These are phyloP conservation scores for Fusarium compactum DNA, from an alignment of 2,329 filamentous ascomycete genomes.

Conservation along the genomic window DNA sequence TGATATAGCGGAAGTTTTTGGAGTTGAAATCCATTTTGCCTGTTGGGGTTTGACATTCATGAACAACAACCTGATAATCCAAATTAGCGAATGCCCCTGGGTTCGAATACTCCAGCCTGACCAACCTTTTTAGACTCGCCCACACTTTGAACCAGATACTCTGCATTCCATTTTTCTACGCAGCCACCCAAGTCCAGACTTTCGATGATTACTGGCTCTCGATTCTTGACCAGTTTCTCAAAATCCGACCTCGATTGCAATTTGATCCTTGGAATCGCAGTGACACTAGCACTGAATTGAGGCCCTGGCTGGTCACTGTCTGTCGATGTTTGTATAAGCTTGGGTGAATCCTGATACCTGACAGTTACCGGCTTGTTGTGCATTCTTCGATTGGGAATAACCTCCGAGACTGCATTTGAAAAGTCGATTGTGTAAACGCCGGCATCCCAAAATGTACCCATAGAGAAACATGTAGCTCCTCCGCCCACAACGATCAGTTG, in stretches of 20 bases:
- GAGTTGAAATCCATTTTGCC: slow-evolving; percentile 81
- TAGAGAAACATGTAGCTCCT: slow-evolving; percentile 89
- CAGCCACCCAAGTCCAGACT: slow-evolving; percentile 76
- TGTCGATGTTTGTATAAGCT: slow-evolving; percentile 34
- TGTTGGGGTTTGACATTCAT: slow-evolving; percentile 68
- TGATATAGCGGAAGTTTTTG: slow-evolving; percentile 86
- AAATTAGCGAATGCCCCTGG: slow-evolving; percentile 9
- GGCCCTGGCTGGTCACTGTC: not conserved
- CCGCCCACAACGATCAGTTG: slow-evolving; percentile 77
- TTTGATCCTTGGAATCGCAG: slow-evolving; percentile 63
- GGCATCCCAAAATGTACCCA: slow-evolving; percentile 86
- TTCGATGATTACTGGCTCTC: slow-evolving; percentile 71
- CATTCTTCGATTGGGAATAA: not conserved
- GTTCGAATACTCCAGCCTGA: not conserved
- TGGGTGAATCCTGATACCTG: slow-evolving; percentile 48
- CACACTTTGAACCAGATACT: slow-evolving; percentile 74
- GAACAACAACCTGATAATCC: slow-evolving; percentile 72
- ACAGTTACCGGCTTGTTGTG: slow-evolving; percentile 10
- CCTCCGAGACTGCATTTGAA: slow-evolving; percentile 4
- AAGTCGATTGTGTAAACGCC: slow-evolving; percentile 62
- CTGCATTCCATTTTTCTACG: slow-evolving; percentile 72
- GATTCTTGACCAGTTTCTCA: slow-evolving; percentile 65
- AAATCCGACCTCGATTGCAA: slow-evolving; percentile 70
- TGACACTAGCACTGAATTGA: slow-evolving; percentile 37
- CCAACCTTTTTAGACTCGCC: slow-evolving; percentile 71